Evolutionary conservation across 2,329 filamentous ascomycete species (phyloP), one percentile per base, ranked within the genome.

Genomic region (Aschersonia sp.): DNA sequence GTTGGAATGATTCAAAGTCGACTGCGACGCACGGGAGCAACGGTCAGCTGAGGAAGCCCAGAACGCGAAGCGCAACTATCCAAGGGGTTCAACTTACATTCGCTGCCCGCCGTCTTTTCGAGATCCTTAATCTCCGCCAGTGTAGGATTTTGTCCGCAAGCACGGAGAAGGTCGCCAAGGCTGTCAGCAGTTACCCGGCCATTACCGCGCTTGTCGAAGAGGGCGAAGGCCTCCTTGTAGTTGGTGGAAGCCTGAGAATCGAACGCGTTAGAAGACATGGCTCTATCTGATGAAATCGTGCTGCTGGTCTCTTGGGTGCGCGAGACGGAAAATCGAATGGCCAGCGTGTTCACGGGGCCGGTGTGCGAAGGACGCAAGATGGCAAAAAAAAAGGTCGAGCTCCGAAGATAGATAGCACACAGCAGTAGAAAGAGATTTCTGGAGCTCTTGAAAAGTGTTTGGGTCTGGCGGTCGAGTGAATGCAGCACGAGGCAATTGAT

Each of bases 211-310:
- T 95, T 97, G 77, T 98, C 92, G 76, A 97, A 98, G 66, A 98
- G 85, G 60, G 89, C 89, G 71, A 98, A 98, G 58, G 92, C 92
- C 83, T 98, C 92, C 77, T 97, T 97, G 87, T 97, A 98, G 83
- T 98, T 97, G 73, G 90, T 97, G 52, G 77, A 81, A 66, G 79
- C 79, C 79, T 83, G 77, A 44, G 67, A 60, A 52, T 74, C 72
- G 57, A 63, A 70, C 51, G 70, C 61, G 62, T 75, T 74, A 74
- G 73, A 70, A 59, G 68, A 57, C 70, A 73, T 74, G 46, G 61
- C 40, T 45, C 41, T 44, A 32, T 7, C 40, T 31, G 11, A 35
- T 44, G 22, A 30, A 37, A 1, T 45, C 43, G 10, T 30, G 45
- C 47, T 45, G 22, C 44, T 41, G 30, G 41, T 48, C 6, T 41